Evolutionary conservation across 176 grass and related monocot species (phyloP), one percentile per base, ranked within the genome.

Genomic region (Chloris gayana): DNA sequence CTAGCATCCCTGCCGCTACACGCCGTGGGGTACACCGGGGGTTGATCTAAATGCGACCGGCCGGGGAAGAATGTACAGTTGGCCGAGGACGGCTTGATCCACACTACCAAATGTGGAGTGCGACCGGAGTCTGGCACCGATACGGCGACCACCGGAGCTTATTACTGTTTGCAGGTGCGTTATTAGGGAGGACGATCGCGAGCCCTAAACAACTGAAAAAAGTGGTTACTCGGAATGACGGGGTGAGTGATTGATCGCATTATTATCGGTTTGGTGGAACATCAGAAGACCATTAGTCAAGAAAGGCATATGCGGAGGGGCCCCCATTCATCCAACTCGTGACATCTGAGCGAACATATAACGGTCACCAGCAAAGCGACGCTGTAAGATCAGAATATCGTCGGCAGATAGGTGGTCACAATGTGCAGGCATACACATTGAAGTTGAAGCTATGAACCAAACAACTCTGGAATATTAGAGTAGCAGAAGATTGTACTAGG

Each of bases 21-120:
- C 54, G 22, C 54, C 54, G 54, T 57, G 58, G 58, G 58, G 58
- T 61, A 59, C 56, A 59, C 44, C 35, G 11, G 64, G 22, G 35
- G 37, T 18, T 7, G 72, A 30, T 78, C 6, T 66, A 81, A 85
- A 89, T 89, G 75, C 41, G 41, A 11, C 9, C 2, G 35, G 35
- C 2, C 49, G 1, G 32, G 17, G 7, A 21, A 29, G 76, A 41
- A 78, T 62, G 38, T 13, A 9, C 62, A 32, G 70, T 33, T 62
- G 73, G 64, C 25, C 25, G 42, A 47, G 45, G 74, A 33, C 49
- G 82, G 54, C 64, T 53, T 80, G 25, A 80, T 45, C 2, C 68
- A 27, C 76, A 67, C 63, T 68, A 54, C 77, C 69, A 45, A 54
- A 80, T 51, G 54, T 63, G 64, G 44, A 64, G 58, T 44, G 66